These are phyloP conservation scores for Talaromyces sp. DNA, from an alignment of 2,329 filamentous ascomycete genomes.

Conservation along the genomic window DNA sequence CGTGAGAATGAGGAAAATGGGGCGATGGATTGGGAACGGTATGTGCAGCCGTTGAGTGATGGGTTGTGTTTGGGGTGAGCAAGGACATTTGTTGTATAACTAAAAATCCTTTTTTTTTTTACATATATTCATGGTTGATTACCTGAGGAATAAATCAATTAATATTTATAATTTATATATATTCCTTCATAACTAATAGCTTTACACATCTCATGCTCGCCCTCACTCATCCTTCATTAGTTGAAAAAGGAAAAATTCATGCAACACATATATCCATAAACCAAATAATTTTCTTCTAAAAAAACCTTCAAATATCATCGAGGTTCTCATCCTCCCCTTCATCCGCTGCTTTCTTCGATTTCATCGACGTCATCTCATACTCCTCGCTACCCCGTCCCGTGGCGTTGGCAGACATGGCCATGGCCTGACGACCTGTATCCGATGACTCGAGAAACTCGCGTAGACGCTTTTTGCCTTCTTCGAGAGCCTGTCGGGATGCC, in stretches of 20 bases:
- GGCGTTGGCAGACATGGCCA: constrained; percentile 61
- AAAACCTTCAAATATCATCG: constrained; percentile 28
- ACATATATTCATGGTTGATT: background rate
- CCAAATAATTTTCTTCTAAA: background rate
- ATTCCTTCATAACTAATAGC: background rate
- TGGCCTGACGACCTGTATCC: constrained; percentile 77
- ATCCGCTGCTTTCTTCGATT: constrained; percentile 19
- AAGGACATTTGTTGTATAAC: too few relatives aligned
- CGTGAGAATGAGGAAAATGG: background rate
- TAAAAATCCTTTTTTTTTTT: background rate
- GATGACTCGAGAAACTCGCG: constrained; percentile 83
- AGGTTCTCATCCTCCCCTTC: constrained; percentile 21
- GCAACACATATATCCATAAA: background rate
- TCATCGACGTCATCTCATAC: constrained; percentile 49
- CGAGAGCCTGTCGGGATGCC: constrained; percentile 75
- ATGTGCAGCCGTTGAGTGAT: constrained; percentile 13
- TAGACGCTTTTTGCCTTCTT: constrained; percentile 86
- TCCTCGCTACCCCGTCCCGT: constrained; percentile 44
- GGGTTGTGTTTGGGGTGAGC: constrained; percentile 10
- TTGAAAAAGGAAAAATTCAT: background rate
- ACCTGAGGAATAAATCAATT: background rate
- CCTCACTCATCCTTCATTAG: background rate
- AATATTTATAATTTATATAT: background rate
- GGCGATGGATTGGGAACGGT: constrained; percentile 12
- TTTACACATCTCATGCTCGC: background rate